Conservation (phyloP, 352 stramenopile species). For the Lagenidium sp. region DNA sequence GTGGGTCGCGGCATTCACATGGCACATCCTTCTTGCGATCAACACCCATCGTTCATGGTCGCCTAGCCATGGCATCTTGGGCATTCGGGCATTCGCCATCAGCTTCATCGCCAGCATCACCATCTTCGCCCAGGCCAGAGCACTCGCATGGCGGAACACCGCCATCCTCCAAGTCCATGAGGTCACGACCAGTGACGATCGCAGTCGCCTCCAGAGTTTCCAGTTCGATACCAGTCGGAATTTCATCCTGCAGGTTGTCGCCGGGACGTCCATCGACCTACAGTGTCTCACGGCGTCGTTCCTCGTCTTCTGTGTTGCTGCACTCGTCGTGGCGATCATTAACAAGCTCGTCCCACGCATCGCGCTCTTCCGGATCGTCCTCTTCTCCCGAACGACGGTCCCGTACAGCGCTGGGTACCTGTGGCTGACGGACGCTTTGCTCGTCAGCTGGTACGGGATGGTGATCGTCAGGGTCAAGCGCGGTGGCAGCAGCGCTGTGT, state of each 20-base stretch:
- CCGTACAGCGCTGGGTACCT: not conserved
- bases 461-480: not conserved
- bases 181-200: not conserved
- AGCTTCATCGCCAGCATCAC: slow-evolving; percentile 20
- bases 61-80: slow-evolving; percentile 12
- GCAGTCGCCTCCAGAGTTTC: not conserved
- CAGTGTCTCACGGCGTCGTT: not conserved
- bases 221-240: not conserved
- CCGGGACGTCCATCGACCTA: not conserved
- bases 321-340: not conserved
- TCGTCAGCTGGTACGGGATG: not conserved
- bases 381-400: not conserved
- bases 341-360: not conserved
- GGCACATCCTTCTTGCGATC: slow-evolving; percentile 8
- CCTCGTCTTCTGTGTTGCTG: not conserved
- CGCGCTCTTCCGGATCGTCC: not conserved
- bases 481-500: too few relatives aligned
- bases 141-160: not conserved
- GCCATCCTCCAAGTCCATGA: not conserved
- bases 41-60: not conserved
- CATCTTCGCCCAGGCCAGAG: slow-evolving; percentile 10
- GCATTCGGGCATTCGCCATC: slow-evolving; percentile 22
- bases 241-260: not conserved
- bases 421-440: not conserved
- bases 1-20: slow-evolving; percentile 20